Base-by-base conservation (phyloP, 768 basidiomycete genomes). In the Podaxis mareebaensis region DNA sequence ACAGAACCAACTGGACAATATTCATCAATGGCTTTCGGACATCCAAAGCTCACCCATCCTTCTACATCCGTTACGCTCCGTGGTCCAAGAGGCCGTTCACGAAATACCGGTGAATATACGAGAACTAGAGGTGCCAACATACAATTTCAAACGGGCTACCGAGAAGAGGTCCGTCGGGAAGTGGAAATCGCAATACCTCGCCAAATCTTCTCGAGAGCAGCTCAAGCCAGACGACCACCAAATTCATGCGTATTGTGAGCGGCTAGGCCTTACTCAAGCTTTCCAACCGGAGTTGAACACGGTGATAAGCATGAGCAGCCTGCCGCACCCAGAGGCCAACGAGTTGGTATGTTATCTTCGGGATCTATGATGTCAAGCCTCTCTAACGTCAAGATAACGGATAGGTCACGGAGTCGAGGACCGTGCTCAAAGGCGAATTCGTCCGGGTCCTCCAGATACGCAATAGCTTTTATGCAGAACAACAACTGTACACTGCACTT, bases 361-460 rank as follows among this genome's bases (percentile, higher is more conserved):
- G 17, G 22, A 8, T 20, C 12, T 26, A 1, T 53, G 8, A 52
- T 20, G 59, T 40, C n/a, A n/a, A 40, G 33, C 0, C 10, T 39
- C 15, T 17, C 24, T 49, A 13, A 20, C 30, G 30, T 24, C 4
- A 24, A 11, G 10, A 15, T 8, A 15, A 3, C 3, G 26, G 7
- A 36, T 26, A 63, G 61, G 46, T 63, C 3, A 56, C 61, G 15
- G 61, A 63, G n/a, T 63, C 61, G 5, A 56, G 61, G 28, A 51
- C 54, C 4, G 54, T 57, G 26, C 44, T 63, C 20, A 53, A 49
- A 52, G 46, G 48, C 17, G 61, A 63, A 52, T 63, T 63, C 33
- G 54, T 57, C 33, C 61, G 61, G 11, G 61, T 63, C 13, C 61
- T 63, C 46, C 46, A 36, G 22, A 63, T 63, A 24, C 61, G 61